Evolutionary conservation across 805 yeast genomes (phyloP), one percentile per base, ranked within the genome.

Genomic region (Kodamaea leandrae): DNA sequence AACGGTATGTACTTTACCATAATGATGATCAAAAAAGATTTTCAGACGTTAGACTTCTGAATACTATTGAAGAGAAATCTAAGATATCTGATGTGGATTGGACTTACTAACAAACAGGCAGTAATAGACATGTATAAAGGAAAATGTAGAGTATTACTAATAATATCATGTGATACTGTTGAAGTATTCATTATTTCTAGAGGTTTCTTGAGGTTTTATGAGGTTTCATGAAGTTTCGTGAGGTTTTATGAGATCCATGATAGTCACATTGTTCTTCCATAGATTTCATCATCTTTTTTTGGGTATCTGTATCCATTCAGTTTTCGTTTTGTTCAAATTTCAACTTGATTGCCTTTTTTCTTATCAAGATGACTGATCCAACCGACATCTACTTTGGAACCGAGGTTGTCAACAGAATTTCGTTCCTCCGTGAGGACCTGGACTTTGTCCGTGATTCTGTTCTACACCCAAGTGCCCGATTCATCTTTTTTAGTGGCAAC

Each of bases 391-490:
- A 66, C 46, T 77, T 68, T 49, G 73, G 78, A 15, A 72, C 72
- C 12, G 77, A 70, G 44, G 77, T 76, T 4, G 63, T 84, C 42
- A 81, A 83, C 57, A 62, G 91, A 43, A 77, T 83, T 4, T 75
- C 83, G 13, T 84, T 82, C 50, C 61, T 83, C 37, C 63, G 91
- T 26, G 76, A 76, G 17, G 77, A 83, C 54, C 33, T 60, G 13
- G 72, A 66, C 20, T 81, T 80, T 50, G 71, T 83, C 24, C 48
- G 61, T 36, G 53, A 56, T 29, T 76, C 80, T 4, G 58, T 76
- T 14, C 48, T 47, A 16, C 77, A 75, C 45, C 64, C 70, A 2
- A 58, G 72, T 2, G 62, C 86, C 1, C 60, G 76, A 38, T 75
- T 82, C 43, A 54, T 83, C 2, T 72, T 77, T 34, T 66, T 57